phyloP scores from a whole-genome alignment of 164 flowering plant genomes.

The Akebia trifoliata region DNA sequence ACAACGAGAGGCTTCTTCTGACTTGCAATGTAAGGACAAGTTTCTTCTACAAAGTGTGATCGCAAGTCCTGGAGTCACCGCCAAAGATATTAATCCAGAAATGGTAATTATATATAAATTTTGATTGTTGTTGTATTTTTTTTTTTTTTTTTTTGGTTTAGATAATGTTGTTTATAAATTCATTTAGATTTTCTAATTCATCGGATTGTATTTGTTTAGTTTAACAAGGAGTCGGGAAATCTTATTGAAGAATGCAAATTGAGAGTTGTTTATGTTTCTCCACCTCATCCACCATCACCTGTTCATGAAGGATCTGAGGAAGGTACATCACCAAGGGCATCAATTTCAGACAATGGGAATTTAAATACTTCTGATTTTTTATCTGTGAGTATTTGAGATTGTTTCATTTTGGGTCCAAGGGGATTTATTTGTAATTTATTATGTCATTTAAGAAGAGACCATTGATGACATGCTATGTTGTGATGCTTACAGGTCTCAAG shows the following conservation, averaged over 20 bases:
- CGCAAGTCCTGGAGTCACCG: slow-evolving; percentile 39
- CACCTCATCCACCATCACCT: slow-evolving; percentile 80
- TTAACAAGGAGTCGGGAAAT: slow-evolving; percentile 73
- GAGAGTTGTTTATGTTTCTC: slow-evolving; percentile 73
- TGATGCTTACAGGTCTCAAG: slow-evolving; percentile 37
- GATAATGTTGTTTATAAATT: neutral
- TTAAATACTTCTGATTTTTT: slow-evolving; percentile 33
- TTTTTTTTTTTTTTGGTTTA: neutral
- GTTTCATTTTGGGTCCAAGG: neutral
- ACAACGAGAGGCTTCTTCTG: slow-evolving; percentile 52
- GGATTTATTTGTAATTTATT: neutral
- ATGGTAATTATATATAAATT: slow-evolving; percentile 35
- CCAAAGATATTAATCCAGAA: slow-evolving; percentile 59
- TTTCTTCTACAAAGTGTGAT: slow-evolving; percentile 66
- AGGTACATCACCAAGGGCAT: slow-evolving; percentile 71
- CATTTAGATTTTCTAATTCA: neutral
- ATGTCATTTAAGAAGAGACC: neutral
- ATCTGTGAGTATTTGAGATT: slow-evolving; percentile 37
- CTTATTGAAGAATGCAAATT: slow-evolving; percentile 75
- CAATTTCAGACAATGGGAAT: slow-evolving; percentile 68
- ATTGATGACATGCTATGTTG: neutral
- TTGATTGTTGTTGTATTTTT: neutral
- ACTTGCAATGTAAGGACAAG: slow-evolving; percentile 81
- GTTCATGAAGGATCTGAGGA: slow-evolving; percentile 79
- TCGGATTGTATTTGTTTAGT: slow-evolving; percentile 31